Evolutionary conservation across 768 basidiomycete genomes (phyloP).

Genomic region (Rhodotorula toruloides): DNA sequence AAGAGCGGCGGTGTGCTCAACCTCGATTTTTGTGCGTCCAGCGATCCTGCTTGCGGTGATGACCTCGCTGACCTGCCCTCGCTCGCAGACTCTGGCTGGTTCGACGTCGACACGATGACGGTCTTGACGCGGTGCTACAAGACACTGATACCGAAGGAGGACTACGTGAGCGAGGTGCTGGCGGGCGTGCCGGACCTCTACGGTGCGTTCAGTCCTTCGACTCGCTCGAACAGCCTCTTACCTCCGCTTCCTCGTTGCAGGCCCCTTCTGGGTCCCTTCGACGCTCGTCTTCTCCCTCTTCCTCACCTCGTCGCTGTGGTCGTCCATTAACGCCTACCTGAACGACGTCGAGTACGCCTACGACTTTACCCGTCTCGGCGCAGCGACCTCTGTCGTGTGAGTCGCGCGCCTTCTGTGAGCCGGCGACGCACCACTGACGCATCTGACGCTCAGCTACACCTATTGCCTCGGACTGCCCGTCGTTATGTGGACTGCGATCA

Average conservation of each 20-base stretch:
- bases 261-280: conserved; percentile 96
- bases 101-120: conserved; percentile 62
- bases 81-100: conserved; percentile 62
- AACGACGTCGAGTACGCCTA: conserved; percentile 66
- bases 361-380: conserved; percentile 76
- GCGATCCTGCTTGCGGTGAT: not conserved
- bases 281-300: conserved; percentile 90
- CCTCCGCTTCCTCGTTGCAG: conserved; percentile 55
- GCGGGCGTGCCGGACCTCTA: conserved; percentile 34
- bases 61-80: not conserved
- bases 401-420: conserved; percentile 1
- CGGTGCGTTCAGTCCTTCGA: conserved; percentile 5
- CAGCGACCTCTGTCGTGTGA: conserved; percentile 68
- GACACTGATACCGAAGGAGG: conserved; percentile 41
- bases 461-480: conserved; percentile 81
- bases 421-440: not conserved
- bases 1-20: conserved; percentile 34
- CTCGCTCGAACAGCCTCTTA: not conserved
- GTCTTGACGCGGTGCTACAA: conserved; percentile 41
- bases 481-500: conserved; percentile 72
- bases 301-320: conserved; percentile 84
- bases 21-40: conserved; percentile 30
- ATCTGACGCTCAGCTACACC: conserved; percentile 54
- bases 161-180: conserved; percentile 37
- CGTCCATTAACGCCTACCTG: conserved; percentile 81